Evolutionary conservation across 352 stramenopile genomes (phyloP), one percentile per base, ranked within the genome.

Genomic region (Phytophthora pini): DNA sequence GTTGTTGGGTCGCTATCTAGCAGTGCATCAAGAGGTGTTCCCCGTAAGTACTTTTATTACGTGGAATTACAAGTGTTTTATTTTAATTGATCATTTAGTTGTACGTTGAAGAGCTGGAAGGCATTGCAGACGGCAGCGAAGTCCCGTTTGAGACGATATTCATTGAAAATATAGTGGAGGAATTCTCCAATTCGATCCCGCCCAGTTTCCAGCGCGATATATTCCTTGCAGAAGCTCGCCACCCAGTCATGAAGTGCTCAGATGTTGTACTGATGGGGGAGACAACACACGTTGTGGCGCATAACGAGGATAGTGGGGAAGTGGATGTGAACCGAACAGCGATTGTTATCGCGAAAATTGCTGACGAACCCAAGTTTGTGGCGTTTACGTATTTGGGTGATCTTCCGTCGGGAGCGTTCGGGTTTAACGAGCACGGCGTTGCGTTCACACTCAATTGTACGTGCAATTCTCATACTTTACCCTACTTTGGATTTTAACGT

Each of bases 401-500:
- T 53, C 65, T 93, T 26, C 84, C 84, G 0, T 88, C 82, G 10
- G 84, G 84, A 1, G 84, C 84, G 1, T 93, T 93, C 48, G 84
- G 82, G 5, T 88, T 87, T 58, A 93, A 93, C 31, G 70, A 78
- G 38, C 77, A 86, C 13, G 84, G 82, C 50, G 45, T 93, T 55
- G 84, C 74, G 7, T 91, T 93, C 71, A 90, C 84, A 20, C 79
- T 93, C 55, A 93, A 93, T 58, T 93, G 84, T 93, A 63, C 32
- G 83, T 74, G 26, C 5, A 9, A 39, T 17, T 26, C 2, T 22
- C 36, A 41, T 26, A 20, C n/a, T 54, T 38, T 36, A 46, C 11
- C 27, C 4, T 36, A 26, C 6, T 27, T 3, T 38, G 38, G 13
- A 20, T 20, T 13, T 43, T 43, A 29, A 15, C 56, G 17, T 43